Conservation (phyloP, 1,284 basidiomycete species). For the Lentinula novae-zelandiae region DNA sequence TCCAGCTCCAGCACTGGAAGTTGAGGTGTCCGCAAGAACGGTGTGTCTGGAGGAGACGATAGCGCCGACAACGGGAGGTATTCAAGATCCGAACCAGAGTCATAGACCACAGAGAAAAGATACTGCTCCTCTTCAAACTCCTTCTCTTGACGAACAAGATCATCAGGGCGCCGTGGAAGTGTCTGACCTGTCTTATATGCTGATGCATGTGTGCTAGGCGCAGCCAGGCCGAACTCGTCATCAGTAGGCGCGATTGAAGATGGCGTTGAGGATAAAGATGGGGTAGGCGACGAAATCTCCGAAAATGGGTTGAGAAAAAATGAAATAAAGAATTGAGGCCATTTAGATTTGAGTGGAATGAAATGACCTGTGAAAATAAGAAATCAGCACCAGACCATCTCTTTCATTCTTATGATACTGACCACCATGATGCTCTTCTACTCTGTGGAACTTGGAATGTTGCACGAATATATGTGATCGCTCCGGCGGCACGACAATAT, state of each 20-base stretch:
- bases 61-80: not conserved
- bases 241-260: not conserved
- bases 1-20: not conserved
- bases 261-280: not conserved
- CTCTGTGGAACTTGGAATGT: conserved; percentile 8
- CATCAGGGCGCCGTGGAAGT: not conserved
- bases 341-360: conserved; percentile 10
- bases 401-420: not conserved
- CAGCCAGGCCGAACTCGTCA: not conserved
- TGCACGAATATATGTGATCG: conserved; percentile 10
- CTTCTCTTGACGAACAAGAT: not conserved
- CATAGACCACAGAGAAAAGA: not conserved
- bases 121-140: not conserved
- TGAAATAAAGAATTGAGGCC: conserved; percentile 13
- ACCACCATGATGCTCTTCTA: conserved; percentile 14
- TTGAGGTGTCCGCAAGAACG: not conserved
- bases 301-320: conserved; percentile 13
- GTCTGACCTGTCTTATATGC: not conserved
- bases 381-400: too few species aligned
- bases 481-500: conserved; percentile 14
- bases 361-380: conserved; percentile 8
- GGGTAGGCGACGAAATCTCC: conserved; percentile 13
- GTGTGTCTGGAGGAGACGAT: conserved; percentile 5
- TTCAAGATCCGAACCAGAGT: not conserved
- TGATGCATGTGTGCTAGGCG: not conserved